Conservation (phyloP, 352 stramenopile genomes). For the Pythium pyrilobum region DNA sequence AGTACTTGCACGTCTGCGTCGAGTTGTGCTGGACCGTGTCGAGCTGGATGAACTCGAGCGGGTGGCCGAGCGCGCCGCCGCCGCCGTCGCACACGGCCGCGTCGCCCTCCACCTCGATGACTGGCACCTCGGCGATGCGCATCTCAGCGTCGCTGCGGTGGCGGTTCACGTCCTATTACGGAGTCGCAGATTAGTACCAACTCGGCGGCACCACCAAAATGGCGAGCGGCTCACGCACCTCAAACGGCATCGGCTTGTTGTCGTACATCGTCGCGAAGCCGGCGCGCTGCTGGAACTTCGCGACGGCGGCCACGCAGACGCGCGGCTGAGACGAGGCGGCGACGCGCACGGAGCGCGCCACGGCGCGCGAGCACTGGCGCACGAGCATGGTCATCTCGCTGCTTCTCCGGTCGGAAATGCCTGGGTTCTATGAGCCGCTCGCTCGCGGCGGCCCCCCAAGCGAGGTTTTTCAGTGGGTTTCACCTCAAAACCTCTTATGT, state of each 20-base stretch:
- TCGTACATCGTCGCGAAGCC: slow-evolving; percentile 72
- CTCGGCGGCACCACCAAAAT: slow-evolving; percentile 5
- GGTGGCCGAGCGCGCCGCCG: slow-evolving; percentile 94
- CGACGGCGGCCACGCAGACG: slow-evolving; percentile 7
- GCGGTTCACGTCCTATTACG: slow-evolving; percentile 59
- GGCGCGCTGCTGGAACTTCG: slow-evolving; percentile 23
- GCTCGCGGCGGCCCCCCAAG: not conserved
- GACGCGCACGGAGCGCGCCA: slow-evolving; percentile 22
- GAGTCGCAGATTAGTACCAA: not conserved
- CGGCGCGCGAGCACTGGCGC: slow-evolving; percentile 35
- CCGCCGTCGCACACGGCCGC: slow-evolving; percentile 95
- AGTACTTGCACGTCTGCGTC: slow-evolving; percentile 91
- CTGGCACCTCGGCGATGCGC: slow-evolving; percentile 80
- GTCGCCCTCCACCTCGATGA: slow-evolving; percentile 90
- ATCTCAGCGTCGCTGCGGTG: slow-evolving; percentile 89
- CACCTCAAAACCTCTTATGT: slow-evolving; percentile 9
- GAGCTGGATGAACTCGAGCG: slow-evolving; percentile 94
- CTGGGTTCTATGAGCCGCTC: slow-evolving; percentile 6
- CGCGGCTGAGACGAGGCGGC: slow-evolving; percentile 2
- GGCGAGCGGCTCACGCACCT: slow-evolving; percentile 25
- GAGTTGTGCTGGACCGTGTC: slow-evolving; percentile 74
- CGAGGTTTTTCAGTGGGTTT: slow-evolving; percentile 16
- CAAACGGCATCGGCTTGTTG: slow-evolving; percentile 39
- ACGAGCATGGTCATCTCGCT: slow-evolving; percentile 27
- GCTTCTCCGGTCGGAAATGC: not conserved